Percentiles rank a stretch among this genome's conserved stretches.
These are phyloP conservation scores for Sporisorium graminicola DNA, from an alignment of 1,284 basidiomycete genomes.

Conservation along the genomic window DNA sequence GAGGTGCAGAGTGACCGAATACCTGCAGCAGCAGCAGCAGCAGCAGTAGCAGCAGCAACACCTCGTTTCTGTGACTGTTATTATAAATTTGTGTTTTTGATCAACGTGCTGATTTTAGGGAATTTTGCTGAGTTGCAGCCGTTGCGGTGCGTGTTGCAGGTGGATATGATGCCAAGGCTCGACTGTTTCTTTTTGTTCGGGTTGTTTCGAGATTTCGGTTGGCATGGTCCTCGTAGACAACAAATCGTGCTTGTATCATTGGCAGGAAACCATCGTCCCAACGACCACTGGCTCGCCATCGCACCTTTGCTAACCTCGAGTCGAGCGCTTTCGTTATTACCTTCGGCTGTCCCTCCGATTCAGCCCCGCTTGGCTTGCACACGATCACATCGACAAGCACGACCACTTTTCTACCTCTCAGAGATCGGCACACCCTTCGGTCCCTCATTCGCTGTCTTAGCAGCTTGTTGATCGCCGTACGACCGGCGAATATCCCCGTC, in stretches of 20 bases:
- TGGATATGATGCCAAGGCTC: not conserved
- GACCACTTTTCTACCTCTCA: not conserved
- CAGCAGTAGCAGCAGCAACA: no score
- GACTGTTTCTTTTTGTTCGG: not conserved
- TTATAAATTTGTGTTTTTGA: not conserved
- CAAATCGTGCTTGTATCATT: not conserved
- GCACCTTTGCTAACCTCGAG: not conserved
- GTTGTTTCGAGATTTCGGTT: not conserved
- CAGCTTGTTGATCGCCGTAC: not conserved
- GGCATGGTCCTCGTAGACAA: conserved; percentile 1
- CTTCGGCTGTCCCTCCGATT: not conserved
- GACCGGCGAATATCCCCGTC: no score
- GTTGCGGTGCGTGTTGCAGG: not conserved
- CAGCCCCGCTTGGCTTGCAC: not conserved
- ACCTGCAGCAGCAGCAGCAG: not conserved
- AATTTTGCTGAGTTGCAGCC: not conserved
- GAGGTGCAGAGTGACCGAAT: conserved; percentile 1
- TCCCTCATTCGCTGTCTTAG: not conserved
- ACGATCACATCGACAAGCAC: conserved; percentile 1
- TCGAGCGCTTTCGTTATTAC: not conserved
- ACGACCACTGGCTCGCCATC: not conserved
- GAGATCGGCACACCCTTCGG: not conserved
- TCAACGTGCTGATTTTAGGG: conserved; percentile 1
- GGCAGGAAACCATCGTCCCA: not conserved
- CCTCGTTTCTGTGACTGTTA: no score